Evolutionary conservation across 208 protist species (phyloP).

Genomic region (Trichomonas tenax): DNA sequence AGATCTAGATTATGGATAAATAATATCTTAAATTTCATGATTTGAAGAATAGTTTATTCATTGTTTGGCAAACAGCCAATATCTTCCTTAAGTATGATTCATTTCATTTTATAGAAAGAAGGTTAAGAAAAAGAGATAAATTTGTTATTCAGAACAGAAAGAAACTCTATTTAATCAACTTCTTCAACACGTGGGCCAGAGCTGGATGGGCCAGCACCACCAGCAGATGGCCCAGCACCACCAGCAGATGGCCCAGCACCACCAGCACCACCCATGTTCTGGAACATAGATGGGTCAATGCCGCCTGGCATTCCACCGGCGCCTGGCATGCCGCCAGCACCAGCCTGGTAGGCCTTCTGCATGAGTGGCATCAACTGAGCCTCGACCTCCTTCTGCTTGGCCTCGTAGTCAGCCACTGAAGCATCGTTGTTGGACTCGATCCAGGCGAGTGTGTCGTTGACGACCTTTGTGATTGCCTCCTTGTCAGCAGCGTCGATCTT

Average conservation of each 20-base stretch:
- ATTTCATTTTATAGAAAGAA: neutral
- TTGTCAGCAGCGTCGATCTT: constrained; percentile 32
- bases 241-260: neutral
- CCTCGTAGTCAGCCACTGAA: constrained; percentile 35
- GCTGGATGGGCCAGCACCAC: constrained; percentile 31
- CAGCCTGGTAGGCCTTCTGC: constrained; percentile 65
- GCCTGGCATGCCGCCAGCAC: constrained; percentile 37
- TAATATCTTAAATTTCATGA: too few relatives aligned
- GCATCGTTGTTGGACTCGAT: constrained; percentile 33
- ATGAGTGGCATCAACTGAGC: constrained; percentile 59
- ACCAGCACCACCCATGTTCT: constrained; percentile 20
- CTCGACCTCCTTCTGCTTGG: constrained; percentile 42
- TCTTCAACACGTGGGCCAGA: constrained; percentile 56
- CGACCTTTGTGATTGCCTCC: constrained; percentile 21
- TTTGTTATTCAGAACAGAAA: neutral
- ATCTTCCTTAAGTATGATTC: too few relatives aligned
- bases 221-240: constrained; percentile 27
- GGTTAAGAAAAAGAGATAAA: neutral
- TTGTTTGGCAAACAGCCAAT: too few relatives aligned
- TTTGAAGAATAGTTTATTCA: too few relatives aligned
- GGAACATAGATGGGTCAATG: constrained; percentile 42
- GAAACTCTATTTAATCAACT: constrained; percentile 52
- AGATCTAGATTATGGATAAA: too few relatives aligned
- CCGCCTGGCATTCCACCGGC: constrained; percentile 38
- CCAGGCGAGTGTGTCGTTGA: constrained; percentile 38